Conservation (phyloP, 768 basidiomycete species). For the Asterophora parasitica region DNA sequence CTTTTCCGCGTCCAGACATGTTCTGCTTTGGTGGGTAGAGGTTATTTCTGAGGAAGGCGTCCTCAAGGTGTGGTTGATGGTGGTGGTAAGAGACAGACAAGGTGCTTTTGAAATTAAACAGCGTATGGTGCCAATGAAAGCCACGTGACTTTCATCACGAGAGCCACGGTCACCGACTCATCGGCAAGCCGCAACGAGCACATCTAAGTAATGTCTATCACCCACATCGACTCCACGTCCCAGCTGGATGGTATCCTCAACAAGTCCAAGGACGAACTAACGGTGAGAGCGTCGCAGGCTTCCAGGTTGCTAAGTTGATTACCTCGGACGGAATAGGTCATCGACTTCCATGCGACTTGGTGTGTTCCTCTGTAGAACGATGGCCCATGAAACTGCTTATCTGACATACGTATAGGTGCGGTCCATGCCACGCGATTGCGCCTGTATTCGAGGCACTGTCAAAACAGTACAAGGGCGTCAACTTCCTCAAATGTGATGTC, state of each 20-base stretch:
- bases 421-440: constrained; percentile 80
- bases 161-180: too few species aligned
- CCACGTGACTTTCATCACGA: constrained; percentile 31
- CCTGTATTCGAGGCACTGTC: constrained; percentile 69
- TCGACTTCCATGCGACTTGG: constrained; percentile 88
- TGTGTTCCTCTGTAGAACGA: constrained; percentile 23
- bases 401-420: constrained; percentile 61
- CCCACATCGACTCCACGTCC: constrained; percentile 56
- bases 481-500: constrained; percentile 83
- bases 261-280: constrained; percentile 57
- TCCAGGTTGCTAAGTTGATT: constrained; percentile 4
- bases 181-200: too few species aligned
- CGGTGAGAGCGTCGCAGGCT: constrained; percentile 34
- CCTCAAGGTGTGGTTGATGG: constrained; percentile 23
- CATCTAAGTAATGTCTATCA: constrained; percentile 54
- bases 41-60: not conserved
- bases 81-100: constrained; percentile 16
- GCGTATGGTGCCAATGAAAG: constrained; percentile 7
- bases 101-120: not conserved
- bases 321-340: constrained; percentile 43
- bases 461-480: constrained; percentile 62
- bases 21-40: not conserved
- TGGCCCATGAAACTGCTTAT: not conserved
- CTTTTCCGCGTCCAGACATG: constrained; percentile 80
- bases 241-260: constrained; percentile 58